Percentiles rank a stretch among this genome's conserved stretches.
Evolutionary conservation across 176 grass and related monocot species (phyloP).

Genomic region (Bolboschoenus planiculmis): DNA sequence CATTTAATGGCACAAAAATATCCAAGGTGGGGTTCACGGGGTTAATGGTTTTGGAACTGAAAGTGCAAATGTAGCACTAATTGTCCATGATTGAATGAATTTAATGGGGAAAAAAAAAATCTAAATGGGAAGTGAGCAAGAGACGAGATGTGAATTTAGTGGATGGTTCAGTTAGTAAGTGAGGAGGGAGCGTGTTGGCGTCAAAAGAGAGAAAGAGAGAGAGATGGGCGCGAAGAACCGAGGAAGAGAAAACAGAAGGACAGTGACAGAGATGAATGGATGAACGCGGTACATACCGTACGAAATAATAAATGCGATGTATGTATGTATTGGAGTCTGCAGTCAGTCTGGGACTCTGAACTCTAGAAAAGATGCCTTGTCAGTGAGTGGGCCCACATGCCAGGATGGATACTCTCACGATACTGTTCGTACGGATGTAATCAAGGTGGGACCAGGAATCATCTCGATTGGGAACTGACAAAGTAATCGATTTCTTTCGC

Average conservation of each 20-base stretch:
- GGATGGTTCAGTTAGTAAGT: neutral
- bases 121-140: neutral
- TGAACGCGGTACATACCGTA: neutral
- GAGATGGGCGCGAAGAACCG: slow-evolving; percentile 2
- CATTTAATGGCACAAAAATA: slow-evolving; percentile 26
- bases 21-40: neutral
- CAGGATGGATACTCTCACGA: neutral
- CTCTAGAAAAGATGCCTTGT: neutral
- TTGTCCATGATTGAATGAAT: neutral
- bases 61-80: neutral
- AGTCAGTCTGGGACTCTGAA: neutral
- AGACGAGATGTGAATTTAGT: neutral
- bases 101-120: neutral
- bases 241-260: neutral
- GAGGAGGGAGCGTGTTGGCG: neutral
- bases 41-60: neutral
- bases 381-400: neutral
- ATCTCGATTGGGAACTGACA: neutral
- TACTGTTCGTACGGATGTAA: neutral
- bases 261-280: neutral
- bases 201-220: neutral
- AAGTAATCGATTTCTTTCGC: neutral
- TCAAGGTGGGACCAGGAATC: neutral
- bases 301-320: neutral
- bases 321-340: too few species aligned